Base-by-base conservation (phyloP, 1,284 basidiomycete genomes). In the Vanrija sp. region DNA sequence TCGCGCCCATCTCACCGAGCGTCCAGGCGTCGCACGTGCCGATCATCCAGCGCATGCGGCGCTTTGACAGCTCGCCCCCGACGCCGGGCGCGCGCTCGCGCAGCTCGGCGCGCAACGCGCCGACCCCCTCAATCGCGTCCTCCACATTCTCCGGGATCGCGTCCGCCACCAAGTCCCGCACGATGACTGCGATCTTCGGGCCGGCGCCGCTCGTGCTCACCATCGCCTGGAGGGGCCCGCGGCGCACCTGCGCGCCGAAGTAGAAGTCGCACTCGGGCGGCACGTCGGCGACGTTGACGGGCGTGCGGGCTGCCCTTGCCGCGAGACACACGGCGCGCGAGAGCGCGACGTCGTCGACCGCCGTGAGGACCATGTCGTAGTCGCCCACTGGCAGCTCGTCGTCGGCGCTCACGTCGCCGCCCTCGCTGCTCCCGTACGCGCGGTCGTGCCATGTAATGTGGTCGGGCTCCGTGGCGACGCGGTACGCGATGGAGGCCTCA, bases 201-300 rank as follows among this genome's bases (percentile, higher is more conserved):
- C 92, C 91, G 64, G 57, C 89, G 31, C 31, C 31, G 31, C 31
- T 91, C 2, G 96, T 98, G 9, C 91, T 95, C 41, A 98, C 86
- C 87, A 98, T 88, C 63, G 97, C 85, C 77, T 97, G 93, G 96
- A 53, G 90, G 92, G 31, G 63, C 47, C 77, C 77, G 59, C 80
- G 83, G 36, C 91, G 85, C 55, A 98, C 86, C 70, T 94, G 88
- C 1, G 90, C 88, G 43, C 96, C 96, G 77, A 98, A 98, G 79
- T 96, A 98, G 72, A 98, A 98, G 77, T 98, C 95, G 79, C 95
- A 98, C 53, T 84, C 83, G 45, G 88, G 85, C 3, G 95, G 96
- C 47, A 98, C 89, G 77, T 98, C 95, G 27, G 96, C 95, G 54
- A 94, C 92, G 75, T 98, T 98, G 59, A 96, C 87, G 4, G 92